A percentile compares a stretch with the other conserved stretches of the same genome.
These are phyloP conservation scores for Discostella pseudostelligera DNA, from an alignment of 108 stramenopile species.

Conservation along the genomic window DNA sequence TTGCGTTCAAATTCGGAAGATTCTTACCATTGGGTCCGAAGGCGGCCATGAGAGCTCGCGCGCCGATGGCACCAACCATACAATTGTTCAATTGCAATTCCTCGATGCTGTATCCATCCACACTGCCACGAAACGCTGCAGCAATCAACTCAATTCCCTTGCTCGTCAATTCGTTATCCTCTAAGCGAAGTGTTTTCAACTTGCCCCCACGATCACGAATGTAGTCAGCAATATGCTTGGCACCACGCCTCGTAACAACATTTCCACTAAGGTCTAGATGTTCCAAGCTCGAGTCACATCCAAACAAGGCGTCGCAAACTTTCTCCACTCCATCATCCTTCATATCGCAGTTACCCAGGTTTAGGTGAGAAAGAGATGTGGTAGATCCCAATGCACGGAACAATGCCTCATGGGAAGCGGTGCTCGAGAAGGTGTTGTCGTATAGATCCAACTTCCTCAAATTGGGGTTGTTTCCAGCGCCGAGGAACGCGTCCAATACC, in stretches of 20 bases:
- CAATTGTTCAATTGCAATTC: constrained; percentile 37
- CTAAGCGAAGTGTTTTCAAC: constrained; percentile 38
- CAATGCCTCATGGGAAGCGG: constrained; percentile 39
- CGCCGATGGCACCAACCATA: constrained; percentile 44
- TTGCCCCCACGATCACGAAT: constrained; percentile 40
- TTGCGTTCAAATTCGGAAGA: constrained; percentile 41
- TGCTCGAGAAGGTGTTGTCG: constrained; percentile 51
- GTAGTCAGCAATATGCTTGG: constrained; percentile 48
- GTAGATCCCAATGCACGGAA: constrained; percentile 32
- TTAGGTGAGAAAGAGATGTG: constrained; percentile 35
- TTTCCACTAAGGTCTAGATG: constrained; percentile 54
- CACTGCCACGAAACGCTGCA: constrained; percentile 38
- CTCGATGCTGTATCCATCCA: constrained; percentile 39
- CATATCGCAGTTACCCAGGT: constrained; percentile 50
- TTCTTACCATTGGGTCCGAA: constrained; percentile 42
- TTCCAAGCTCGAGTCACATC: constrained; percentile 39
- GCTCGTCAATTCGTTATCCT: constrained; percentile 55
- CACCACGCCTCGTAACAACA: constrained; percentile 30
- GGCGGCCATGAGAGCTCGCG: constrained; percentile 44
- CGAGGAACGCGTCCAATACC: constrained; percentile 37
- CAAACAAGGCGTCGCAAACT: constrained; percentile 52
- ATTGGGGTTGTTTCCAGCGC: constrained; percentile 32
- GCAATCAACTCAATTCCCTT: constrained; percentile 43
- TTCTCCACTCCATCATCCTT: constrained; percentile 52
- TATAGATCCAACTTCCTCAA: constrained; percentile 42